A percentile compares a stretch with the other conserved stretches of the same genome.
These are phyloP conservation scores for Parastagonospora nodorum DNA, from an alignment of 2,329 filamentous ascomycete genomes.

Conservation along the genomic window DNA sequence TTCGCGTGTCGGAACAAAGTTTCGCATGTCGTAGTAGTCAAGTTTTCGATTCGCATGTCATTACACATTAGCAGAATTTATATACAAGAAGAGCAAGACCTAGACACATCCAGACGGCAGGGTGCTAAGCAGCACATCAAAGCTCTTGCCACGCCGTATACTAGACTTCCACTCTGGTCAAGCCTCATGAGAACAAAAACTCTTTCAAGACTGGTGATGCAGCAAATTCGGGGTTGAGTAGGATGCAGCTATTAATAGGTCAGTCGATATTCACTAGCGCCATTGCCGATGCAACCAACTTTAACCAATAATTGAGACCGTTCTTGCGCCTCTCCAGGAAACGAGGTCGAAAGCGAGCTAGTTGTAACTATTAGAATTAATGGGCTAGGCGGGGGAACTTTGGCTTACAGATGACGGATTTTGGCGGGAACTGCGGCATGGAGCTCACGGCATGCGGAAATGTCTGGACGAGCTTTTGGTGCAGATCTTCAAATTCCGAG, in stretches of 20 bases:
- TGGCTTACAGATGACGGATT: constrained; percentile 80
- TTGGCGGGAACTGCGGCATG: constrained; percentile 89
- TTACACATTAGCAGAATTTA: not conserved
- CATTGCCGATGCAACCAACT: constrained; percentile 62
- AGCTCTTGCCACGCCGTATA: not conserved
- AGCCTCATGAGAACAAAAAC: constrained; percentile 71
- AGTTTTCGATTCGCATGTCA: not conserved
- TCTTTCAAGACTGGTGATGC: constrained; percentile 90
- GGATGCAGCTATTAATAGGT: constrained; percentile 69
- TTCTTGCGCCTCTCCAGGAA: constrained; percentile 85
- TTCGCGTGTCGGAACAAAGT: too few relatives aligned
- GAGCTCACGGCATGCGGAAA: constrained; percentile 85
- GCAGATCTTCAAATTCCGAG: constrained; percentile 89
- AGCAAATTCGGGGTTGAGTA: constrained; percentile 92
- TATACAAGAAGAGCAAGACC: not conserved
- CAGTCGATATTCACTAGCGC: constrained; percentile 33
- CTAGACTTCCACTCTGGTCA: not conserved
- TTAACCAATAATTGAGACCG: constrained; percentile 89
- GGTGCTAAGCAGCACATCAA: not conserved
- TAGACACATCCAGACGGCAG: too few relatives aligned
- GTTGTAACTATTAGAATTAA: not conserved
- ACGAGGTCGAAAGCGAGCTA: constrained; percentile 72
- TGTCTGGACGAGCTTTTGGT: constrained; percentile 72
- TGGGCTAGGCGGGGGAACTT: constrained; percentile 18
- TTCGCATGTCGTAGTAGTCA: too few relatives aligned